These are phyloP conservation scores for Leucogyrophana mollusca DNA, from an alignment of 768 basidiomycete genomes.

Conservation along the genomic window DNA sequence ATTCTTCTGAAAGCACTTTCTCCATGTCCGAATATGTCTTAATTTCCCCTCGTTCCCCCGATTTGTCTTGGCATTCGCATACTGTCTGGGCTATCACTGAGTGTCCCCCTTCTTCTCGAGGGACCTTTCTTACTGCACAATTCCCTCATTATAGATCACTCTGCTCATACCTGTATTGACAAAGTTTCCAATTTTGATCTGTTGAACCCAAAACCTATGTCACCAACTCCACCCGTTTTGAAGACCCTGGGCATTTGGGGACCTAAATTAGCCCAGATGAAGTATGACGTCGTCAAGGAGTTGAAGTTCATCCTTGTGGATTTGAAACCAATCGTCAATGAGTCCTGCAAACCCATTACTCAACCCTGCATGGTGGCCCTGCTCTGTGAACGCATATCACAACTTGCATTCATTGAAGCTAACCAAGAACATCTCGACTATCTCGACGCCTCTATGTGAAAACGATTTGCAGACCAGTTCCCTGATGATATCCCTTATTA, in stretches of 20 bases:
- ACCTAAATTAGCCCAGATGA: neutral
- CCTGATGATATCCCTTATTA: constrained; percentile 18
- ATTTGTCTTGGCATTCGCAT: constrained; percentile 3
- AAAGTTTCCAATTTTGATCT: constrained; percentile 3
- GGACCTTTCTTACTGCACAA: constrained; percentile 31
- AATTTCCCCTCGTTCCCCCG: constrained; percentile 7
- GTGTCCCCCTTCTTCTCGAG: constrained; percentile 27
- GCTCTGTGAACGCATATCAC: neutral
- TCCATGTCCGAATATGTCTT: constrained; percentile 12
- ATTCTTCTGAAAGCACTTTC: neutral
- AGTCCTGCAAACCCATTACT: neutral
- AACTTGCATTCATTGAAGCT: neutral
- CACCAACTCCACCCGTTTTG: neutral
- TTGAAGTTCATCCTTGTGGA: neutral
- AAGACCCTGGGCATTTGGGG: neutral
- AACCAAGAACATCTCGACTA: neutral
- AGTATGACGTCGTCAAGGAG: neutral
- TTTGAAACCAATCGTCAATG: neutral
- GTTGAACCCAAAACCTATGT: constrained; percentile 1
- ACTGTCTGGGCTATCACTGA: constrained; percentile 17
- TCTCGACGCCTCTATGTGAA: neutral
- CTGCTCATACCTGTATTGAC: constrained; percentile 1
- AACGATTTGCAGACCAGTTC: constrained; percentile 12
- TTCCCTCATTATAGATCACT: constrained; percentile 27
- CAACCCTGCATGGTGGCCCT: neutral